A percentile compares a stretch with the other conserved stretches of the same genome.
These are phyloP conservation scores for Candida wancherniae DNA, from an alignment of 805 yeast species.

Conservation along the genomic window DNA sequence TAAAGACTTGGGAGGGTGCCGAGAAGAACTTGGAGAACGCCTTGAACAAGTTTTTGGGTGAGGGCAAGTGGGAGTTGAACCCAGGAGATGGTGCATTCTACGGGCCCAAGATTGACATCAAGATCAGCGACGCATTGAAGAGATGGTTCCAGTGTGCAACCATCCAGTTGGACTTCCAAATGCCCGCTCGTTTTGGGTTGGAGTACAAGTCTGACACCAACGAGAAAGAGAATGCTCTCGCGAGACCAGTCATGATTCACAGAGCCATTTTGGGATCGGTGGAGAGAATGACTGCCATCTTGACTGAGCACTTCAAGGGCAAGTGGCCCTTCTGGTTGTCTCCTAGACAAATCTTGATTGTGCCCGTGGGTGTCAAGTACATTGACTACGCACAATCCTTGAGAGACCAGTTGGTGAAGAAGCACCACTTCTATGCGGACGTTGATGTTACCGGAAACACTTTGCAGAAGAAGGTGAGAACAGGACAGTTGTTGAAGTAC, in stretches of 20 bases:
- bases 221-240: slow-evolving; percentile 52
- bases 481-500: slow-evolving; percentile 89
- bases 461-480: slow-evolving; percentile 95
- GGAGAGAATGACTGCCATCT: slow-evolving; percentile 98
- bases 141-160: slow-evolving; percentile 99
- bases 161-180: slow-evolving; percentile 96
- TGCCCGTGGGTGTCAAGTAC: slow-evolving; percentile 95
- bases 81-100: slow-evolving; percentile 97
- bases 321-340: slow-evolving; percentile 99
- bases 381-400: slow-evolving; percentile 85
- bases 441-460: slow-evolving; percentile 94
- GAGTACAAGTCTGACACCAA: slow-evolving; percentile 67
- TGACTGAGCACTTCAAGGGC: slow-evolving; percentile 97
- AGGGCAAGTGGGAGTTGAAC: slow-evolving; percentile 90
- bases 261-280: slow-evolving; percentile 98
- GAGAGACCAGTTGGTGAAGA: slow-evolving; percentile 56
- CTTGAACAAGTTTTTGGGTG: slow-evolving; percentile 67
- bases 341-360: slow-evolving; percentile 96
- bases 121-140: slow-evolving; percentile 87
- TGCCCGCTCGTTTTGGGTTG: slow-evolving; percentile 89
- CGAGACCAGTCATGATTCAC: slow-evolving; percentile 98
- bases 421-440: slow-evolving; percentile 83
- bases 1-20: slow-evolving; percentile 91
- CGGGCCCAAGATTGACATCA: slow-evolving; percentile 94
- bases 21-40: slow-evolving; percentile 81